Percentiles rank a stretch among this genome's conserved stretches.
Evolutionary conservation across 2,329 filamentous ascomycete species (phyloP).

Genomic region (Juglanconis oblonga): DNA sequence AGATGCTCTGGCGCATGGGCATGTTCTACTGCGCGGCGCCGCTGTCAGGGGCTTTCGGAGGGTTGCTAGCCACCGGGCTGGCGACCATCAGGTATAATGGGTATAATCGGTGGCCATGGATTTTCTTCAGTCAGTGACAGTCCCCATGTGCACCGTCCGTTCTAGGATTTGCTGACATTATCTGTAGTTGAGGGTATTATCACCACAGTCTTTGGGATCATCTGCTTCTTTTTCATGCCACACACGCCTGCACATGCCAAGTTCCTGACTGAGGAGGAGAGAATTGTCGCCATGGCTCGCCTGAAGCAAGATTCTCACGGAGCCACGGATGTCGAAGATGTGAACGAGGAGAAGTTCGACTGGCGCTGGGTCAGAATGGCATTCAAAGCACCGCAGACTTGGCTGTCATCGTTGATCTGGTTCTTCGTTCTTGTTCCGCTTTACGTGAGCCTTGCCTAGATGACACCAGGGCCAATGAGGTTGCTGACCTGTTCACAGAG

Average conservation of each 20-base stretch:
- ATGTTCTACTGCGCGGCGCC: conserved; percentile 71
- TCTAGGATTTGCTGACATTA: background rate
- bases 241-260: conserved; percentile 25
- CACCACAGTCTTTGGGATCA: conserved; percentile 57
- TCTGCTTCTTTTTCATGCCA: conserved; percentile 48
- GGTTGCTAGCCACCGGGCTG: conserved; percentile 57
- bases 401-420: conserved; percentile 25
- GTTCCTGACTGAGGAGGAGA: conserved; percentile 26
- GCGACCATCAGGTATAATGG: conserved; percentile 44
- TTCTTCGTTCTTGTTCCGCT: conserved; percentile 26
- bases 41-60: conserved; percentile 64
- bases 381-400: conserved; percentile 28
- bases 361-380: conserved; percentile 38
- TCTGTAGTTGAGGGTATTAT: conserved; percentile 51
- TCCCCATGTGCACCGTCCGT: background rate
- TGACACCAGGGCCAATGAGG: background rate
- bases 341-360: conserved; percentile 35
- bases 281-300: conserved; percentile 21
- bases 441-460: conserved; percentile 25
- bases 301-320: conserved; percentile 25
- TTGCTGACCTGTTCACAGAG: conserved; percentile 24
- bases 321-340: conserved; percentile 22
- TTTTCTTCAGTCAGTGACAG: conserved; percentile 38
- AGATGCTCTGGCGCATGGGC: conserved; percentile 34
- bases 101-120: conserved; percentile 43